Percentiles rank a stretch among this genome's conserved stretches.
Conservation (phyloP, 208 protist genomes). For the Entamoeba moshkovskii region DNA sequence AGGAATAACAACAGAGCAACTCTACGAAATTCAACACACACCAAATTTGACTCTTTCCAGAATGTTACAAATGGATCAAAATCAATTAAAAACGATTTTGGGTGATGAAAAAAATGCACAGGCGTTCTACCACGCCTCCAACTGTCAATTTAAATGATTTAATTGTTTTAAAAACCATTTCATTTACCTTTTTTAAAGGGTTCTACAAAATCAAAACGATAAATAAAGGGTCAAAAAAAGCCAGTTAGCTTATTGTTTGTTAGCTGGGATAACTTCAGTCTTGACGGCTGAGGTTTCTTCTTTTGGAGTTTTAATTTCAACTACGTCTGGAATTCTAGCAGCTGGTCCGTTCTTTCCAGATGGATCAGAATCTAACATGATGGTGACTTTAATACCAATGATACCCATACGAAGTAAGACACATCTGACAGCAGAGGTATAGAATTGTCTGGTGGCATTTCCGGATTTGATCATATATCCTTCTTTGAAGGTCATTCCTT, state of each 20-base stretch:
- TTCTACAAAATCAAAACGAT: no score
- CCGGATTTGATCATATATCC: conserved; percentile 95
- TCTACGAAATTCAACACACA: no score
- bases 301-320: background rate
- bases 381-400: conserved; percentile 90
- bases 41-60: no score
- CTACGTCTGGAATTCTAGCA: background rate
- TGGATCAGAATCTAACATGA: conserved; percentile 78
- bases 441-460: conserved; percentile 67
- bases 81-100: no score
- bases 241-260: background rate
- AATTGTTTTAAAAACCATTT: no score
- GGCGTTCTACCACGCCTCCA: no score
- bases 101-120: no score
- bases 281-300: background rate
- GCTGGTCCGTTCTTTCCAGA: background rate
- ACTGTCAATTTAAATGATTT: no score
- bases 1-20: no score
- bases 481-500: conserved; percentile 95
- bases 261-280: background rate
- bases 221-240: no score
- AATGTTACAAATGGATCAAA: no score
- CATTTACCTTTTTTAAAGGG: no score
- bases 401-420: conserved; percentile 88
- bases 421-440: conserved; percentile 80